Conservation (phyloP, 2,329 filamentous ascomycete species). For the Neodidymelliopsis sp. region DNA sequence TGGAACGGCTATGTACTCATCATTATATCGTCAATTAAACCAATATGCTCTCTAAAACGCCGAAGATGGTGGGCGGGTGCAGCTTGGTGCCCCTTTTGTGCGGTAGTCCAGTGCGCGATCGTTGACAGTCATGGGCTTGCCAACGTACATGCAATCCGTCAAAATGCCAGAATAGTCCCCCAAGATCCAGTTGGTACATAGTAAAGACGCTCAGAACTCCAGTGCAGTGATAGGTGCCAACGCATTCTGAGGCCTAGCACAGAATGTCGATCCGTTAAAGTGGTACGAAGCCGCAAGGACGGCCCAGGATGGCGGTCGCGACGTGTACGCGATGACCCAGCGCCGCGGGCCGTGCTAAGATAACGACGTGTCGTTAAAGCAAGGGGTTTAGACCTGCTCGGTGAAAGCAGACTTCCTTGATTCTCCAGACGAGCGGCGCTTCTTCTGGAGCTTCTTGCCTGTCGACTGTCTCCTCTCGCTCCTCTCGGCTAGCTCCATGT, state of each 20-base stretch:
- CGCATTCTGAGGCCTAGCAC: slow-evolving; percentile 19
- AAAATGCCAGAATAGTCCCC: slow-evolving; percentile 22
- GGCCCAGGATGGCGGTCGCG: slow-evolving; percentile 27
- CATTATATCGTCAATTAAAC: slow-evolving; percentile 21
- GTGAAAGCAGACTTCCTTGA: slow-evolving; percentile 47
- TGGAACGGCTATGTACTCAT: slow-evolving; percentile 22
- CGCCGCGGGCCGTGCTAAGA: slow-evolving; percentile 22
- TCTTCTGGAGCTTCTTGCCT: slow-evolving; percentile 53
- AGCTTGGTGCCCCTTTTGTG: slow-evolving; percentile 17
- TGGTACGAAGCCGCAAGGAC: slow-evolving; percentile 33
- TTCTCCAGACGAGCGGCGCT: slow-evolving; percentile 42
- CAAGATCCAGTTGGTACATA: slow-evolving; percentile 30
- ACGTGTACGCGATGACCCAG: slow-evolving; percentile 27
- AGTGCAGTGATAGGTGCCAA: slow-evolving; percentile 29
- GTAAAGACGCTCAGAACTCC: slow-evolving; percentile 36
- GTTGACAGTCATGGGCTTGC: slow-evolving; percentile 8
- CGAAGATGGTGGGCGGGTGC: slow-evolving; percentile 17
- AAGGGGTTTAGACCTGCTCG: slow-evolving; percentile 45
- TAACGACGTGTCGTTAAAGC: slow-evolving; percentile 22
- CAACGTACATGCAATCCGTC: slow-evolving; percentile 24
- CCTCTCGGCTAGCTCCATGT: slow-evolving; percentile 30
- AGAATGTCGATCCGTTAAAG: slow-evolving; percentile 29
- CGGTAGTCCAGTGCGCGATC: slow-evolving; percentile 17
- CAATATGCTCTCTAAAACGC: slow-evolving; percentile 19
- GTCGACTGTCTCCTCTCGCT: slow-evolving; percentile 45